A percentile compares a stretch with the other conserved stretches of the same genome.
These are phyloP conservation scores for Fusarium lateritium DNA, from an alignment of 2,329 filamentous ascomycete genomes.

Conservation along the genomic window DNA sequence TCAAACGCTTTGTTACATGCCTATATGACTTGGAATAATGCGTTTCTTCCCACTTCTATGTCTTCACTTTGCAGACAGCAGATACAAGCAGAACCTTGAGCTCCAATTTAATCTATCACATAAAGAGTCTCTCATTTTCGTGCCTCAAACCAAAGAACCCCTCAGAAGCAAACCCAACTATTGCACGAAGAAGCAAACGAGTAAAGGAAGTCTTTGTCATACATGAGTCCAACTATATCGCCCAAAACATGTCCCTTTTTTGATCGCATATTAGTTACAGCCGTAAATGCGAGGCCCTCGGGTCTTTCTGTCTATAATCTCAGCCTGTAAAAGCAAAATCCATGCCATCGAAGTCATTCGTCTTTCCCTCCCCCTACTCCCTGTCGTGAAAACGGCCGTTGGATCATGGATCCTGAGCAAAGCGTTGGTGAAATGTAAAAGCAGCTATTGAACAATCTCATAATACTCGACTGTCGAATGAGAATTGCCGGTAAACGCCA, in stretches of 20 bases:
- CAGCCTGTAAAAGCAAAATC: constrained; percentile 53
- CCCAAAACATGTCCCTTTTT: constrained; percentile 53
- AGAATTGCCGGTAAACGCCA: constrained; percentile 43
- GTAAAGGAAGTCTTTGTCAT: constrained; percentile 53
- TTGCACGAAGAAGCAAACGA: constrained; percentile 43
- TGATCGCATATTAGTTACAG: constrained; percentile 57
- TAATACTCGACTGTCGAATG: constrained; percentile 28
- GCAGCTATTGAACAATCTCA: constrained; percentile 41
- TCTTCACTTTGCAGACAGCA: constrained; percentile 6
- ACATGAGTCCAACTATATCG: constrained; percentile 54
- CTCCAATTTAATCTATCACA: constrained; percentile 43
- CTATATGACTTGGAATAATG: background rate
- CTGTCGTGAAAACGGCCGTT: constrained; percentile 46
- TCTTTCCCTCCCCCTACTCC: constrained; percentile 42
- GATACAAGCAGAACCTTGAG: constrained; percentile 28
- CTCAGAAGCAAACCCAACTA: constrained; percentile 40
- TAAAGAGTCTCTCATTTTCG: constrained; percentile 41
- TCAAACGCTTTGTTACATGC: background rate
- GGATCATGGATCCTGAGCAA: constrained; percentile 47
- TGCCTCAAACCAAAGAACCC: constrained; percentile 35
- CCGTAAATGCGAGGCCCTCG: constrained; percentile 50
- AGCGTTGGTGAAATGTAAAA: constrained; percentile 40
- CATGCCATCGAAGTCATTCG: constrained; percentile 49
- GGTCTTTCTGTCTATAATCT: constrained; percentile 57
- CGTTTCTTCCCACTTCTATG: background rate